Percentiles rank a stretch among this genome's conserved stretches.
Conservation (phyloP, 2,329 filamentous ascomycete genomes). For the Paecilomyces formosus region DNA sequence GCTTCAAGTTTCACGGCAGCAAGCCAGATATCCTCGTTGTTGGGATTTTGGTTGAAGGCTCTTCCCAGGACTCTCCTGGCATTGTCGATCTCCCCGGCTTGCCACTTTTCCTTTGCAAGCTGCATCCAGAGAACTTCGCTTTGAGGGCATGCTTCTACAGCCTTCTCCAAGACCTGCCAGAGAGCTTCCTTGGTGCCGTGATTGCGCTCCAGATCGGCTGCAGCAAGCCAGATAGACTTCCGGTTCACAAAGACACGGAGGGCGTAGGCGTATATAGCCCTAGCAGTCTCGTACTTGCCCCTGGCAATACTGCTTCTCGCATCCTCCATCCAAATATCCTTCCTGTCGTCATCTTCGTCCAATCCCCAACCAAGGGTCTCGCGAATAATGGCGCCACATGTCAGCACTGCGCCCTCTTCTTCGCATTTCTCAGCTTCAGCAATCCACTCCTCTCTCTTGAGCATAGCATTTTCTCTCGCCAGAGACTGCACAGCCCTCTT, state of each 20-base stretch:
- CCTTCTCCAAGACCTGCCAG: constrained; percentile 81
- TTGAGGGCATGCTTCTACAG: constrained; percentile 85
- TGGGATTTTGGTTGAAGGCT: constrained; percentile 90
- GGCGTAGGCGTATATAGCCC: constrained; percentile 88
- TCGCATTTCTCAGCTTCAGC: constrained; percentile 90
- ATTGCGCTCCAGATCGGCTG: constrained; percentile 82
- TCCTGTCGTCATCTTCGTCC: constrained; percentile 93
- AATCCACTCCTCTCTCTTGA: constrained; percentile 96
- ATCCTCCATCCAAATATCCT: constrained; percentile 93
- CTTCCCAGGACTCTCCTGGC: constrained; percentile 77
- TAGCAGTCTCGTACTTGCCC: constrained; percentile 79
- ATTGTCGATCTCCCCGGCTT: constrained; percentile 77
- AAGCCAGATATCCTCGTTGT: constrained; percentile 97
- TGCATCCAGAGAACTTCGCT: constrained; percentile 93
- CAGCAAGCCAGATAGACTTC: constrained; percentile 81
- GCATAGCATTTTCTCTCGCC: constrained; percentile 88
- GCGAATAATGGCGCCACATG: constrained; percentile 80
- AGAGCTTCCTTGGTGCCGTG: constrained; percentile 79
- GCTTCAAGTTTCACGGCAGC: constrained; percentile 94
- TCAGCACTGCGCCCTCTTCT: constrained; percentile 77
- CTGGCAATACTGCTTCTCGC: constrained; percentile 73
- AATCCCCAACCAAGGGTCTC: constrained; percentile 90
- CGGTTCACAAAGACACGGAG: constrained; percentile 84
- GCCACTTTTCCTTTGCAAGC: constrained; percentile 90
- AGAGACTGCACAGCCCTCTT: constrained; percentile 84